These are phyloP conservation scores for Alternaria incomplexa DNA, from an alignment of 2,329 filamentous ascomycete species.

Conservation along the genomic window DNA sequence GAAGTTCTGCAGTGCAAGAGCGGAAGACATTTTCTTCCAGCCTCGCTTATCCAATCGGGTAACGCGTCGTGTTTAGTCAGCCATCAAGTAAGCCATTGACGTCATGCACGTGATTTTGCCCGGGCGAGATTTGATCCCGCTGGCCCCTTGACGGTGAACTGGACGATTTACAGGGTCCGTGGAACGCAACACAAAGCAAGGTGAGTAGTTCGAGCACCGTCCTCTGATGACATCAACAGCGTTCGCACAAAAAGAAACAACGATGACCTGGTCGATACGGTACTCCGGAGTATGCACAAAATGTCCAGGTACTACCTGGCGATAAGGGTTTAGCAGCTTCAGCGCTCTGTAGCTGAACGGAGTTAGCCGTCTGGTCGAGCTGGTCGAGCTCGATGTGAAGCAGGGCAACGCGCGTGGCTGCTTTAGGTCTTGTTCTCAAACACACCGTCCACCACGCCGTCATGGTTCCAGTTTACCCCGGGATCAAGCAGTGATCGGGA, in stretches of 20 bases:
- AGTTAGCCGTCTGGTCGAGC: neutral
- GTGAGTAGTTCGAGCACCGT: neutral
- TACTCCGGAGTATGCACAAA: neutral
- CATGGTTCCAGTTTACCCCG: neutral
- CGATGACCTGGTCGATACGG: neutral
- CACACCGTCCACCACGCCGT: constrained; percentile 2
- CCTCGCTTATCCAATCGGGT: constrained; percentile 11
- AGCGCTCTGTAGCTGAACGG: neutral
- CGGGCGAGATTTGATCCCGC: neutral
- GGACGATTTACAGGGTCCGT: neutral
- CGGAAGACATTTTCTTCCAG: constrained; percentile 6
- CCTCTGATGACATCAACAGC: constrained; percentile 1
- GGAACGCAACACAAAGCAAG: neutral
- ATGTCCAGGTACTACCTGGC: neutral
- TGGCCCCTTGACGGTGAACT: neutral
- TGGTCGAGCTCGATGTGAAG: neutral
- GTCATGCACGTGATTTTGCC: neutral
- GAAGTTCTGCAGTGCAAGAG: constrained; percentile 7
- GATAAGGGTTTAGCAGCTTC: neutral
- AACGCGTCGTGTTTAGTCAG: constrained; percentile 8
- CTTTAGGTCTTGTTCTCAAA: neutral
- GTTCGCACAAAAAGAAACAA: neutral
- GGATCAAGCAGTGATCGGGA: neutral
- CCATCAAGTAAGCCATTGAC: constrained; percentile 5
- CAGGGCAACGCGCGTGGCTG: neutral